Conservation (phyloP, 495 filamentous ascomycete genomes). For the Daldinia decipiens region DNA sequence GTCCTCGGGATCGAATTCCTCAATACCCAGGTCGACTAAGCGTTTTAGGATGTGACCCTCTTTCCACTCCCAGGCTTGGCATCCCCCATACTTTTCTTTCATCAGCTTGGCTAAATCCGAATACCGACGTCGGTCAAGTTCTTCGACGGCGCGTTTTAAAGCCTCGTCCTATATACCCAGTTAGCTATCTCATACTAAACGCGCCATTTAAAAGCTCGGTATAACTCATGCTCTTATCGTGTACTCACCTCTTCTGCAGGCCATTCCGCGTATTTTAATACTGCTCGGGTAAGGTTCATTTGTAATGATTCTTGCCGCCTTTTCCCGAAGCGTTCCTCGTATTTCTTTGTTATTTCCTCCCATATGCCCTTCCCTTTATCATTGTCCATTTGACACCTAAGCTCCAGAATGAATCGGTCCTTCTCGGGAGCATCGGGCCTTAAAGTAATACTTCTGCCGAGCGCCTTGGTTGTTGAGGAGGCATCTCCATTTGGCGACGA, state of each 20-base stretch:
- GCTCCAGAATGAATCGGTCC: conserved; percentile 56
- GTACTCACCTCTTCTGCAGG: conserved; percentile 56
- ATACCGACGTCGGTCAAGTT: conserved; percentile 45
- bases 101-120: conserved; percentile 46
- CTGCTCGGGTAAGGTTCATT: conserved; percentile 60
- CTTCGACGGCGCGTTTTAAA: conserved; percentile 37
- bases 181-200: conserved; percentile 24
- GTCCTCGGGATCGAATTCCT: conserved; percentile 47
- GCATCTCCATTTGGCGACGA: conserved; percentile 41
- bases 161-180: conserved; percentile 39
- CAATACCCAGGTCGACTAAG: conserved; percentile 45
- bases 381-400: conserved; percentile 54
- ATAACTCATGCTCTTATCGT: not conserved
- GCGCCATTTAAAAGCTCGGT: not conserved
- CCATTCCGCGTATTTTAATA: conserved; percentile 58
- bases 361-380: conserved; percentile 64
- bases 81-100: conserved; percentile 48
- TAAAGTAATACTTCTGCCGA: conserved; percentile 47
- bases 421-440: conserved; percentile 58
- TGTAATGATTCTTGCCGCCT: conserved; percentile 59
- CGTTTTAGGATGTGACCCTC: conserved; percentile 47
- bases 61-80: conserved; percentile 50
- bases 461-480: conserved; percentile 12
- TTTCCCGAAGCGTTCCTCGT: conserved; percentile 50
- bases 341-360: conserved; percentile 60